Evolutionary conservation across 768 basidiomycete genomes (phyloP).

Genomic region (Rhodosporidiobolus sp.): DNA sequence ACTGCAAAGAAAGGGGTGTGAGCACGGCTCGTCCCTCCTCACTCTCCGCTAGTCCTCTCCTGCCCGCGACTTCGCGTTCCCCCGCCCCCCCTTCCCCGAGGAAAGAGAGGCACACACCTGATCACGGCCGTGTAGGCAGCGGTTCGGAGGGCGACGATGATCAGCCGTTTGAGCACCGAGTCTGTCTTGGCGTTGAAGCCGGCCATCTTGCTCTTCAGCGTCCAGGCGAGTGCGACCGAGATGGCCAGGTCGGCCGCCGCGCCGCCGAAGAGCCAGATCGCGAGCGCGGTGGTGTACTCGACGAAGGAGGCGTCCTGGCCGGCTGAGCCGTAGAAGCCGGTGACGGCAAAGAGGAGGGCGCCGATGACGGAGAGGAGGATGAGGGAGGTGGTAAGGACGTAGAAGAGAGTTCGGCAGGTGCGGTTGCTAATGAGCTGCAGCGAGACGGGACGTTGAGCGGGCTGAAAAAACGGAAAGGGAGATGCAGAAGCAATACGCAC

Average conservation of each 20-base stretch:
- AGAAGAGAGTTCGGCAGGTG: not conserved
- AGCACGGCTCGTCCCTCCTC: no score
- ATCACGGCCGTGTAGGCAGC: conserved; percentile 9
- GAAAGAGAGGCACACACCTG: no score
- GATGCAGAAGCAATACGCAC: not conserved
- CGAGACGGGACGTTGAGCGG: no score
- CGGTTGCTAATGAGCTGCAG: not conserved
- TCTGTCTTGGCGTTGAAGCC: conserved; percentile 16
- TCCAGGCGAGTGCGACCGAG: conserved; percentile 14
- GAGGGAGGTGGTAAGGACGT: not conserved
- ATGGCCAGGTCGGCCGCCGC: conserved; percentile 20
- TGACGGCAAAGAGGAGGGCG: conserved; percentile 1
- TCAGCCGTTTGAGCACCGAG: conserved; percentile 7
- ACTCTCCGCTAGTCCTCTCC: no score
- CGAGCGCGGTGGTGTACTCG: not conserved
- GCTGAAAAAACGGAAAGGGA: not conserved
- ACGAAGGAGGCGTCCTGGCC: not conserved
- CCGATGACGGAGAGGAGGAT: conserved; percentile 10
- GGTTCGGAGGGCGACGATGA: conserved; percentile 6
- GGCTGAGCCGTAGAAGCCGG: not conserved
- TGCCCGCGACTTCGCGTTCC: no score
- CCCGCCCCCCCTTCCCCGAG: no score
- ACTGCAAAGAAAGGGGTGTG: no score
- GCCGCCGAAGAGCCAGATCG: conserved; percentile 21
- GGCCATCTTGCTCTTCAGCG: conserved; percentile 19